Evolutionary conservation across 2,329 filamentous ascomycete species (phyloP).

Genomic region (Magnaporthiopsis incrustans): DNA sequence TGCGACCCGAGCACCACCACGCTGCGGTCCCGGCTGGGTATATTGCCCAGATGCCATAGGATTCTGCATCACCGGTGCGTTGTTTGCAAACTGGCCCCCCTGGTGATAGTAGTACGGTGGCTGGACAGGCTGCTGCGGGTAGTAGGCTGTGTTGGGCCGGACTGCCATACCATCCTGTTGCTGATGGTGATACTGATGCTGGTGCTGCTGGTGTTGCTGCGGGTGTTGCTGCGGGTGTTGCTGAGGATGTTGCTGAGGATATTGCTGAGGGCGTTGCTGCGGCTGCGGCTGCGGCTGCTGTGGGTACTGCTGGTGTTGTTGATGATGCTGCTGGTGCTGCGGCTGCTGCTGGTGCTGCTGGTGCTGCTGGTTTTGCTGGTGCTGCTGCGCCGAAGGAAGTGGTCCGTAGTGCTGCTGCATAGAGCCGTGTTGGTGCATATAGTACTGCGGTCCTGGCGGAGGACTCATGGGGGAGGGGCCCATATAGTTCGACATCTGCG

Average conservation of each 20-base stretch:
- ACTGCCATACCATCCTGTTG: constrained; percentile 24
- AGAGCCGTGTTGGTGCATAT: constrained; percentile 34
- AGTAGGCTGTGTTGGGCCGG: constrained; percentile 34
- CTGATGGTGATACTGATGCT: constrained; percentile 14
- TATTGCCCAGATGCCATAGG: constrained; percentile 29
- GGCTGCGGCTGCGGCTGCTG: constrained; percentile 10
- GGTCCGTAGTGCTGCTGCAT: constrained; percentile 35
- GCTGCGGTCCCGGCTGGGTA: constrained; percentile 16
- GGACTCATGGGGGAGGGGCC: constrained; percentile 19
- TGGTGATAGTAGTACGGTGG: constrained; percentile 37
- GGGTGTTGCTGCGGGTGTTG: too few relatives aligned
- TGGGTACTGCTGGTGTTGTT: constrained; percentile 14
- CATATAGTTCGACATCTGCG: constrained; percentile 17
- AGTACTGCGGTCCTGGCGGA: constrained; percentile 29
- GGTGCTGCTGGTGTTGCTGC: neutral
- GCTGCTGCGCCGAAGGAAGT: constrained; percentile 30
- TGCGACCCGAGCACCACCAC: constrained; percentile 18
- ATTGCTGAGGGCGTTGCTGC: too few relatives aligned
- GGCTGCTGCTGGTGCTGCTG: constrained; percentile 12
- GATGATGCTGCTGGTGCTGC: constrained; percentile 9
- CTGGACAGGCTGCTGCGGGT: constrained; percentile 29
- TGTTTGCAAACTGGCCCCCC: constrained; percentile 27
- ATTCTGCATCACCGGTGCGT: constrained; percentile 22
- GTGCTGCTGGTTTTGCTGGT: constrained; percentile 15
- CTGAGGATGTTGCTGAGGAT: constrained; percentile 12